Evolutionary conservation across 306 rosid genomes (phyloP), one percentile per base, ranked within the genome.

Genomic region (Ochetophila trinervis): DNA sequence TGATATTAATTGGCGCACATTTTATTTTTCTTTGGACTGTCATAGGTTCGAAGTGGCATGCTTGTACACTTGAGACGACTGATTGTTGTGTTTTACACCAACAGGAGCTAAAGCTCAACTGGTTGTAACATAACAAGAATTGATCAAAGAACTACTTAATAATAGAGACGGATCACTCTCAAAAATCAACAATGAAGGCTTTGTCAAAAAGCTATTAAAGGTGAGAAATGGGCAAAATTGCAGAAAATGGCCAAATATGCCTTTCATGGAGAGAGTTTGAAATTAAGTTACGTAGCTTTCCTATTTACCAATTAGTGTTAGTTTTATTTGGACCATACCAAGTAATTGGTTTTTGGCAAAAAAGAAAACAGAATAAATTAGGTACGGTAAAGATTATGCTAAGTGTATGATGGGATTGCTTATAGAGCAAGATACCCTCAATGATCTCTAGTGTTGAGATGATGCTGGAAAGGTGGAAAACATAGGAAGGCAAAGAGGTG

Each of bases 221-320:
- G 80, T 35, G 62, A 76, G 49, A 63, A 60, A 57, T 76, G 80
- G 80, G 71, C 51, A 0, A 63, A 65, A 14, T 12, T 54, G 16
- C 9, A 71, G 17, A 76, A 76, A 51, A 42, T 76, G 40, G 71
- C 72, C 22, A 63, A 76, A 11, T 58, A 3, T 57, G 66, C 75
- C 34, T 69, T 76, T 22, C 80, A 76, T 69, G 75, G 71, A 16
- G 80, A 76, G 27, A 69, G 57, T 30, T 67, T 76, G 49, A 76
- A 69, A 32, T 75, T 76, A 63, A 57, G 56, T 5, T 3, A 24
- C 32, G 51, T 27, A 27, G 32, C 4, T 27, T 27, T 27, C 2
- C 32, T 1, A 27, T 27, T 1, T 27, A 27, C 32, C 32, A 27
- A 1, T 27, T 27, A 27, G 4, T 27, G 32, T 27, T 27, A 27